Conservation (phyloP, 176 grass and related monocot species). For the Luzula sylvatica region DNA sequence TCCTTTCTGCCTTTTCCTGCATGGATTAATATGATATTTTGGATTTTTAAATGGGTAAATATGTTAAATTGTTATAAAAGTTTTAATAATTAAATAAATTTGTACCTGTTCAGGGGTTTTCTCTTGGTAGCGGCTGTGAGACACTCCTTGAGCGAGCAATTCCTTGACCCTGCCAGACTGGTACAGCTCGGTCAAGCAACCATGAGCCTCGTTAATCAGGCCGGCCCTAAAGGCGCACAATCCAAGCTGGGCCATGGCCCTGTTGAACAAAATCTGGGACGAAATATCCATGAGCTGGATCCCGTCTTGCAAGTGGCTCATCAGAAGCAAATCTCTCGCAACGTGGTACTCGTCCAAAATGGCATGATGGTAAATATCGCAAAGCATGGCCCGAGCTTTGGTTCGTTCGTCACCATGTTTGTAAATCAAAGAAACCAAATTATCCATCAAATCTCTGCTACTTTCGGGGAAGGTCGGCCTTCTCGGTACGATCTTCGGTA, state of each 20-base stretch:
- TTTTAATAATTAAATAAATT: no score
- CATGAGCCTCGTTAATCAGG: constrained; percentile 76
- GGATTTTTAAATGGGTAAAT: no score
- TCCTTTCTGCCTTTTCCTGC: constrained; percentile 88
- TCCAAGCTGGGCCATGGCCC: constrained; percentile 84
- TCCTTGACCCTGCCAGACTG: constrained; percentile 78
- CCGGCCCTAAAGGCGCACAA: constrained; percentile 83
- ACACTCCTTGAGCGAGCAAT: constrained; percentile 86
- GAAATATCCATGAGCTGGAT: constrained; percentile 94
- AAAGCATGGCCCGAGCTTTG: constrained; percentile 92
- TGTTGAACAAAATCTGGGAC: constrained; percentile 87
- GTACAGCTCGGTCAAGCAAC: constrained; percentile 81
- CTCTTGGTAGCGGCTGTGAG: constrained; percentile 87
- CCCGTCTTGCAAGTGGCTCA: constrained; percentile 95
- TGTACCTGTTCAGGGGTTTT: constrained; percentile 94
- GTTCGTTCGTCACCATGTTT: constrained; percentile 92
- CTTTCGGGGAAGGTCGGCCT: constrained; percentile 84
- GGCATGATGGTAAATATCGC: constrained; percentile 94
- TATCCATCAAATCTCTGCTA: constrained; percentile 62
- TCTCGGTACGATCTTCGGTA: constrained; percentile 75
- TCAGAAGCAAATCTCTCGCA: constrained; percentile 82
- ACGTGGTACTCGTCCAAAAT: constrained; percentile 81
- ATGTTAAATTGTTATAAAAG: no score
- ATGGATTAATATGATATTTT: background rate
- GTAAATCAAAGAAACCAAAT: constrained; percentile 76